Conservation (phyloP, 163 green algal genomes). For the Scenedesmus sp. region DNA sequence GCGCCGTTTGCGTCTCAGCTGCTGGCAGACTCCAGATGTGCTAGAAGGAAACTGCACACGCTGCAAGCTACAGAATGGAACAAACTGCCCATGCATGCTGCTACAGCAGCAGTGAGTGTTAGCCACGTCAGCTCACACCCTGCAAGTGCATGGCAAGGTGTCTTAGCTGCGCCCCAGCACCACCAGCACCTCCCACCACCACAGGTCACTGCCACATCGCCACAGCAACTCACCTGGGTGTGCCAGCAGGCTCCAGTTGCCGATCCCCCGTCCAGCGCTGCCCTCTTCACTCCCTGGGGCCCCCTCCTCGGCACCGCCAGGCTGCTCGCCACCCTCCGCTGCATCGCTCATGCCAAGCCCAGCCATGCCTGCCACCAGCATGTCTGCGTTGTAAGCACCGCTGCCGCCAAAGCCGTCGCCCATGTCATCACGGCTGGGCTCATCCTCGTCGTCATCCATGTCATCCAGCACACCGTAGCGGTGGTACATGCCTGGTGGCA, state of each 20-base stretch:
- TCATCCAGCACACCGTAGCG: conserved; percentile 76
- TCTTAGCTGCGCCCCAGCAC: no score
- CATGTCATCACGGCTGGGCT: conserved; percentile 58
- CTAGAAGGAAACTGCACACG: no score
- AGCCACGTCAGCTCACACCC: not conserved
- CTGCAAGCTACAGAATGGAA: conserved; percentile 14
- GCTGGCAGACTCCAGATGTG: not conserved
- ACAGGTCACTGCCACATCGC: not conserved
- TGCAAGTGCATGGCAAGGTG: no score
- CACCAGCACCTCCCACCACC: not conserved
- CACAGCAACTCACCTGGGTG: conserved; percentile 22
- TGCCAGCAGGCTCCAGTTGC: conserved; percentile 56
- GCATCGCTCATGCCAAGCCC: conserved; percentile 55
- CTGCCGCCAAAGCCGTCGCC: not conserved
- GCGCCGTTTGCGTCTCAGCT: not conserved
- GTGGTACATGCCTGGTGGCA: conserved; percentile 70
- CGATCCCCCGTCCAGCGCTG: conserved; percentile 11
- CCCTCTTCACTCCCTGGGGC: not conserved
- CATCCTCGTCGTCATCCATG: conserved; percentile 82
- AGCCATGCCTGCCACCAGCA: conserved; percentile 48
- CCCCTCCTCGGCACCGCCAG: conserved; percentile 6
- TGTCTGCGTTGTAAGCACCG: conserved; percentile 48
- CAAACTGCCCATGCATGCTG: not conserved
- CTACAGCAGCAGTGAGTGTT: no score
- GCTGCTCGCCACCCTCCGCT: conserved; percentile 15